Base-by-base conservation (phyloP, 495 filamentous ascomycete species). In the Penicillium bialowiezense region DNA sequence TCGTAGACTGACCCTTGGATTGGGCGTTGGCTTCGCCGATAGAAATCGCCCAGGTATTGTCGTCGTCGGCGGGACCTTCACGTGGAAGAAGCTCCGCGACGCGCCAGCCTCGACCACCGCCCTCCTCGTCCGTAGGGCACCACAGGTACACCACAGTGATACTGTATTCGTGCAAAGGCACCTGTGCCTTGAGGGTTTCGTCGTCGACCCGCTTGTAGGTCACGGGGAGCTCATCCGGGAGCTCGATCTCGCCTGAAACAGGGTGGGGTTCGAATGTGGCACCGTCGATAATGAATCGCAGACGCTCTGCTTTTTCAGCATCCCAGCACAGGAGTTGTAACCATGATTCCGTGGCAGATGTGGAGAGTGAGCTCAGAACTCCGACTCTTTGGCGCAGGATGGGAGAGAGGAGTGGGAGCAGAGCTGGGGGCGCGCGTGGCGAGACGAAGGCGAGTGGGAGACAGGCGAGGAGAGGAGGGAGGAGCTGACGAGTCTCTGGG, bases 271-370 rank as follows among this genome's bases (percentile, higher is more conserved):
- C 88, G 34, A 96, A 82, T 20, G 69, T 73, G 26, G 89, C 80
- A 23, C 75, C 78, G 54, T 82, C 77, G 18, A 92, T 79, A 26
- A 88, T 70, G 13, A 74, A 70, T 9, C 79, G 78, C 13, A 98
- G 77, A 48, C 74, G 80, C 23, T 87, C 71, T 2, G 86, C 89
- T 44, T 84, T 84, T 10, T 74, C 64, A 1, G 74, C 46, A 46
- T 91, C 85, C 82, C 95, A 98, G 58, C 83, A 90, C n/a, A 98
- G 78, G n/a, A 96, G 70, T 2, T 82, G 77, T 7, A 97, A 83
- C 93, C 93, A 98, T 51, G 89, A 87, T 15, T 92, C 88, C 1
- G 76, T 71, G 41, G 79, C 73, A 19, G 84, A 79, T 1, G 76
- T 67, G 14, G 66, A 60, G 3, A 71, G 64, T 2, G 72, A 65